These are phyloP conservation scores for Leptodermis oblonga DNA, from an alignment of 257 asterid species.

Conservation along the genomic window DNA sequence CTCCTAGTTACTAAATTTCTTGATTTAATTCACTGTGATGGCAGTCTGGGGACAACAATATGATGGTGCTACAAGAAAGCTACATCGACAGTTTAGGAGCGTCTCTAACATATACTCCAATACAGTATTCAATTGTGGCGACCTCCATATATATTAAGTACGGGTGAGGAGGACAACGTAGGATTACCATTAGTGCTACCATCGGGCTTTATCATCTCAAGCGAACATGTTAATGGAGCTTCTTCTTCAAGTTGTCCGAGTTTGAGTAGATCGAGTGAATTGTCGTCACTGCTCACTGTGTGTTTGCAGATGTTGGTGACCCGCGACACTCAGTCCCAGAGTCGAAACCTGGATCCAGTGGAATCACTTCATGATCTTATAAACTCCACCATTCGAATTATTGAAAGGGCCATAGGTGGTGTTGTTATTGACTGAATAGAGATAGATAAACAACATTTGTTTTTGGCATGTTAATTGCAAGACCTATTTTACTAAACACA, in stretches of 20 bases:
- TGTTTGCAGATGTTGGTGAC: constrained; percentile 46
- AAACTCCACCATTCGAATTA: constrained; percentile 43
- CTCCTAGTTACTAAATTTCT: too few species aligned
- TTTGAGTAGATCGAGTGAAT: constrained; percentile 17
- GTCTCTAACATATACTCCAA: constrained; percentile 45
- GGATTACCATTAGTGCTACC: constrained; percentile 50
- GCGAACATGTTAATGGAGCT: constrained; percentile 40
- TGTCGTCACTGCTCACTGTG: constrained; percentile 45
- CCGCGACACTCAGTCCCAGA: constrained; percentile 14
- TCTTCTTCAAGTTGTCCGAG: constrained; percentile 31
- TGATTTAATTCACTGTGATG: too few species aligned
- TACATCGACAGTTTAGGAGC: constrained; percentile 48
- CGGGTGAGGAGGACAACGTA: constrained; percentile 35
- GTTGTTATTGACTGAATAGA: constrained; percentile 24
- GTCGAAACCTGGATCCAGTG: too few species aligned
- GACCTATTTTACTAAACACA: too few species aligned
- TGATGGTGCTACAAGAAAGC: constrained; percentile 63
- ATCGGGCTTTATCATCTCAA: constrained; percentile 57
- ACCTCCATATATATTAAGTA: too few species aligned
- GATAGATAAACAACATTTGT: too few species aligned
- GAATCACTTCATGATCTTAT: constrained; percentile 38
- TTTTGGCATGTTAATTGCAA: too few species aligned
- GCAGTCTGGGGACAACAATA: too few species aligned
- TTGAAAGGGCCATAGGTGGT: constrained; percentile 33
- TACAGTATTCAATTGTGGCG: constrained; percentile 26